Percentiles rank a stretch among this genome's conserved stretches.
Evolutionary conservation across 345 rosid genomes (phyloP).

Genomic region (Hevea brasiliensis): DNA sequence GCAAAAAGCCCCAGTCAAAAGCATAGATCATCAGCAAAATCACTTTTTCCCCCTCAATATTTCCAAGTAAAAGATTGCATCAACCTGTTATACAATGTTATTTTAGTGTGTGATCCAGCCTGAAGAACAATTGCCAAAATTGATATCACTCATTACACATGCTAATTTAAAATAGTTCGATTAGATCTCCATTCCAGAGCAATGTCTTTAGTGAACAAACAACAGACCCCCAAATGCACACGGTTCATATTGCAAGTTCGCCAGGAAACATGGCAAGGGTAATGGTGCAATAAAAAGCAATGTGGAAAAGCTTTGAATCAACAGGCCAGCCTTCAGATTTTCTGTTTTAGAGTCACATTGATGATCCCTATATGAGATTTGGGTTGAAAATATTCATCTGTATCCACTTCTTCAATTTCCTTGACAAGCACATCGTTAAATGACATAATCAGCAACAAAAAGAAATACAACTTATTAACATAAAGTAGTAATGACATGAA

Average conservation of each 20-base stretch:
- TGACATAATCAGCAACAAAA: background rate
- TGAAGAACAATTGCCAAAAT: background rate
- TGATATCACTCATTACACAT: background rate
- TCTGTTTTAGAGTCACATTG: constrained; percentile 17
- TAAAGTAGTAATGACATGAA: background rate
- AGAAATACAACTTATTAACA: background rate
- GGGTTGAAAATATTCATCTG: constrained; percentile 32
- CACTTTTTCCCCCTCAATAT: background rate
- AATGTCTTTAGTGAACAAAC: too few species aligned
- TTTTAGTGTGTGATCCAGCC: constrained; percentile 9
- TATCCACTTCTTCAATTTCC: constrained; percentile 41
- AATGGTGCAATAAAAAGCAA: background rate
- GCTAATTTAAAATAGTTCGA: constrained; percentile 2
- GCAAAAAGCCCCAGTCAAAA: background rate
- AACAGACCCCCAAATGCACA: background rate
- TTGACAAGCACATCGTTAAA: constrained; percentile 1
- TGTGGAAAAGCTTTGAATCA: background rate
- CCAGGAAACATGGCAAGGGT: background rate
- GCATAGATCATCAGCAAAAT: background rate
- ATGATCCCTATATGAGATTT: constrained; percentile 18
- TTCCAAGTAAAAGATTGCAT: background rate
- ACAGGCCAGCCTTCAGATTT: constrained; percentile 9
- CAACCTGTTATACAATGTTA: background rate
- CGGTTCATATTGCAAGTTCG: background rate
- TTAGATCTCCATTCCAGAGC: too few species aligned